A percentile compares a stretch with the other conserved stretches of the same genome.
phyloP scores from a whole-genome alignment of 2,329 filamentous ascomycete species.

The Atkinsonella hypoxylon region DNA sequence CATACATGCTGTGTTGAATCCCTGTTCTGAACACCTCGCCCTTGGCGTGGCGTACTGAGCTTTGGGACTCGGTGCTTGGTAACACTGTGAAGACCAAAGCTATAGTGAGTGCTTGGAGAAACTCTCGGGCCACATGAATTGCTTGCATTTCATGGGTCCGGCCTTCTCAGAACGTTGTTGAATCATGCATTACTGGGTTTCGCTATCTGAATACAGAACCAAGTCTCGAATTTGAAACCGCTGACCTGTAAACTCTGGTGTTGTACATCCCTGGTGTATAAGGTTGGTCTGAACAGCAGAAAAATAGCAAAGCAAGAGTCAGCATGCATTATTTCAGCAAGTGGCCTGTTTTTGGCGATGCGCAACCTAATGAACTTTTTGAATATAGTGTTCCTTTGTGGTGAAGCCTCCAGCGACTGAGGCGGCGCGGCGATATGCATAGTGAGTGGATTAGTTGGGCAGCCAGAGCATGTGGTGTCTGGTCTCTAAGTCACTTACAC shows the following conservation, averaged over 20 bases:
- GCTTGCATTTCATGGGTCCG: too few relatives aligned
- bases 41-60: not conserved
- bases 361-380: too few relatives aligned
- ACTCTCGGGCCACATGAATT: not conserved
- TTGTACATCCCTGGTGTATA: too few relatives aligned
- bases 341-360: too few relatives aligned
- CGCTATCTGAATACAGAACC: too few relatives aligned
- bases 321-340: too few relatives aligned
- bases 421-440: constrained; percentile 4
- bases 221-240: too few relatives aligned
- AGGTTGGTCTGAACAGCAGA: too few relatives aligned
- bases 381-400: not conserved
- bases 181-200: too few relatives aligned
- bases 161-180: too few relatives aligned
- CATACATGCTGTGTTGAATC: not conserved
- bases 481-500: constrained; percentile 2
- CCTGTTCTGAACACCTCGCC: not conserved
- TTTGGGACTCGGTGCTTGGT: not conserved
- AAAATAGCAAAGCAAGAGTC: too few relatives aligned
- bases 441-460: not conserved
- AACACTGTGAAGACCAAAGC: not conserved
- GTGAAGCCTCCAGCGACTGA: constrained; percentile 3
- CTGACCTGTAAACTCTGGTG: too few relatives aligned
- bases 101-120: not conserved
- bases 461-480: not conserved